These are phyloP conservation scores for Pyrrhoderma noxium DNA, from an alignment of 1,284 basidiomycete genomes.

Conservation along the genomic window DNA sequence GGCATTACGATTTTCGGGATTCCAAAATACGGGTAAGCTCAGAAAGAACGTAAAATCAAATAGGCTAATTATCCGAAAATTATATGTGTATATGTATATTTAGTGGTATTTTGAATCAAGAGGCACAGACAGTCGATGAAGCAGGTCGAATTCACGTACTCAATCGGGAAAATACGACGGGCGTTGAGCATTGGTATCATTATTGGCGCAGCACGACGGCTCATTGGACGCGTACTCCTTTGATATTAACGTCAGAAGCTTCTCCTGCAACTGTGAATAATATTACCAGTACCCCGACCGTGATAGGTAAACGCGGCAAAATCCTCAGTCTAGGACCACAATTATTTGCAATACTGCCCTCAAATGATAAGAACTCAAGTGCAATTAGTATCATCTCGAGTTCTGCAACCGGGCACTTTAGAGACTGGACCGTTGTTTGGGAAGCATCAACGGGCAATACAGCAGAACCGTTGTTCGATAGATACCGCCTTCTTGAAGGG, in stretches of 20 bases:
- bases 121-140: slow-evolving; percentile 34
- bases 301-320: slow-evolving; percentile 38
- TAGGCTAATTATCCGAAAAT: background rate
- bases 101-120: slow-evolving; percentile 39
- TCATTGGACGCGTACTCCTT: slow-evolving; percentile 33
- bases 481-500: slow-evolving; percentile 27
- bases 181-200: slow-evolving; percentile 34
- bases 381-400: slow-evolving; percentile 31
- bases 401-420: slow-evolving; percentile 31
- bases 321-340: slow-evolving; percentile 25
- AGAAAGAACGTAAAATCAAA: too few relatives aligned
- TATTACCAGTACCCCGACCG: slow-evolving; percentile 34
- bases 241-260: slow-evolving; percentile 25
- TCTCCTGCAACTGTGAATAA: slow-evolving; percentile 29
- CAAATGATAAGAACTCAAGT: slow-evolving; percentile 32
- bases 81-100: background rate
- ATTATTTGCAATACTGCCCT: slow-evolving; percentile 32
- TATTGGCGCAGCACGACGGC: slow-evolving; percentile 34
- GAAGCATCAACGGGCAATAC: slow-evolving; percentile 29
- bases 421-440: slow-evolving; percentile 33
- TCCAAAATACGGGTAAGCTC: slow-evolving; percentile 35
- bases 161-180: slow-evolving; percentile 37
- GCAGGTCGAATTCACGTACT: slow-evolving; percentile 35
- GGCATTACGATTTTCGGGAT: slow-evolving; percentile 36
- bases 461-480: slow-evolving; percentile 34